phyloP scores from a whole-genome alignment of 1,284 basidiomycete genomes.

The Leucoagaricus sp. region DNA sequence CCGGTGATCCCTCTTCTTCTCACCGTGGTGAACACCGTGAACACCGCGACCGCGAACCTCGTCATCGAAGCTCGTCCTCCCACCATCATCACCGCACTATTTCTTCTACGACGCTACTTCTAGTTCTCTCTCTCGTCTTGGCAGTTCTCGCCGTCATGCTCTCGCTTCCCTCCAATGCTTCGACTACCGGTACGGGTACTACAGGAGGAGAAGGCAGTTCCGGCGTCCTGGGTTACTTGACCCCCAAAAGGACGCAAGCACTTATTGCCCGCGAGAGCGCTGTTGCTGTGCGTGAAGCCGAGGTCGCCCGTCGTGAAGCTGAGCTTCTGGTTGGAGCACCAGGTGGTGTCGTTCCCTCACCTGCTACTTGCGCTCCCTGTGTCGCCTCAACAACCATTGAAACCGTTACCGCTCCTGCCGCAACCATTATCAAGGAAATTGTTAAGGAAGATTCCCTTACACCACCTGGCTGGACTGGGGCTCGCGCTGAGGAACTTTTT shows the following conservation, averaged over 20 bases:
- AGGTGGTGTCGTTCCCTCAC: conserved; percentile 66
- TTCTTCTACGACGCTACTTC: conserved; percentile 83
- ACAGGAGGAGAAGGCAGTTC: conserved; percentile 35
- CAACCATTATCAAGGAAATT: conserved; percentile 83
- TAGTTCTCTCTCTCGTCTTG: conserved; percentile 79
- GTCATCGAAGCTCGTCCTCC: conserved; percentile 50
- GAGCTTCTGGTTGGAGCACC: conserved; percentile 79
- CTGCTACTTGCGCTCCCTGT: conserved; percentile 60
- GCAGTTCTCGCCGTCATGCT: conserved; percentile 85
- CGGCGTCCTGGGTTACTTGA: conserved; percentile 69
- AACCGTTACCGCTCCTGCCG: conserved; percentile 57
- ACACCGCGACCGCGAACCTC: conserved; percentile 56
- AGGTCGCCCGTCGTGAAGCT: conserved; percentile 82
- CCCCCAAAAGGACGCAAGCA: conserved; percentile 76
- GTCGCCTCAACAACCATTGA: conserved; percentile 51
- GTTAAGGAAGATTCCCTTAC: conserved; percentile 77
- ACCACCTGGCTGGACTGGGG: conserved; percentile 70
- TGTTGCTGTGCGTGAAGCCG: conserved; percentile 77
- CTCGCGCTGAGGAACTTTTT: conserved; percentile 75
- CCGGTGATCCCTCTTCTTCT: conserved; percentile 68
- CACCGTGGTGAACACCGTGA: conserved; percentile 66
- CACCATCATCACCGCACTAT: conserved; percentile 82
- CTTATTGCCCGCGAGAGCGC: conserved; percentile 74
- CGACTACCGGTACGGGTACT: conserved; percentile 32
- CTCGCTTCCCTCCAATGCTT: conserved; percentile 62